phyloP scores from a whole-genome alignment of 1,139 yeast genomes.

The Diutina pseudorugosa region DNA sequence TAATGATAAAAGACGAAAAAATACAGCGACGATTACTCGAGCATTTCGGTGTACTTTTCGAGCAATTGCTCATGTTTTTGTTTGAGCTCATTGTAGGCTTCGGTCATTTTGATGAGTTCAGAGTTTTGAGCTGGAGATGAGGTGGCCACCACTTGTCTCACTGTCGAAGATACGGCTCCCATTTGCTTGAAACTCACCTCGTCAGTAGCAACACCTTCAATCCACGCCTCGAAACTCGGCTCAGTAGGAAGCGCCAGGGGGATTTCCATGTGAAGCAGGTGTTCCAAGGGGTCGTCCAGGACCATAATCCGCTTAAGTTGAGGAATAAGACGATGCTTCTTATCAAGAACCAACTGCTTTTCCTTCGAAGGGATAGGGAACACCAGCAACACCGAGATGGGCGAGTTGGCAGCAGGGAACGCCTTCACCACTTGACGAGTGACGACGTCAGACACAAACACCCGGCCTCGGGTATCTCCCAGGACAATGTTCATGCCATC shows the following conservation, averaged over 20 bases:
- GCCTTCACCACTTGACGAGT: slow-evolving; percentile 68
- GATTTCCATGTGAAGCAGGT: slow-evolving; percentile 39
- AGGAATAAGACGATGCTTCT: slow-evolving; percentile 35
- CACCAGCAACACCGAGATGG: slow-evolving; percentile 18
- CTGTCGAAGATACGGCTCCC: neutral
- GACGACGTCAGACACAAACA: slow-evolving; percentile 57
- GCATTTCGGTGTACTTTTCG: slow-evolving; percentile 37
- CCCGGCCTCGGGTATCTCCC: slow-evolving; percentile 64
- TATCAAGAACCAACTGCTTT: slow-evolving; percentile 16
- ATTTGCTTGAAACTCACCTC: slow-evolving; percentile 1
- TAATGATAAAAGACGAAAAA: neutral
- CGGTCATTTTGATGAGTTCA: slow-evolving; percentile 1
- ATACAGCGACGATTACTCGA: neutral
- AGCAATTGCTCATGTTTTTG: slow-evolving; percentile 48
- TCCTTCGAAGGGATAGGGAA: slow-evolving; percentile 5
- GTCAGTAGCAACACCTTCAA: neutral
- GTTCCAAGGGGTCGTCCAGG: slow-evolving; percentile 31
- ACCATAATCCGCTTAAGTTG: slow-evolving; percentile 47
- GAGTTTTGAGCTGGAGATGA: neutral
- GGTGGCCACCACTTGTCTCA: neutral
- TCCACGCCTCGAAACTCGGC: neutral
- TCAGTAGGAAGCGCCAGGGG: neutral
- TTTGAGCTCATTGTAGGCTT: slow-evolving; percentile 50
- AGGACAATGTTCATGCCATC: slow-evolving; percentile 69
- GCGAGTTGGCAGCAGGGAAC: slow-evolving; percentile 40